Base-by-base conservation (phyloP, 176 grass and related monocot genomes). In the Rhynchospora tenuis region DNA sequence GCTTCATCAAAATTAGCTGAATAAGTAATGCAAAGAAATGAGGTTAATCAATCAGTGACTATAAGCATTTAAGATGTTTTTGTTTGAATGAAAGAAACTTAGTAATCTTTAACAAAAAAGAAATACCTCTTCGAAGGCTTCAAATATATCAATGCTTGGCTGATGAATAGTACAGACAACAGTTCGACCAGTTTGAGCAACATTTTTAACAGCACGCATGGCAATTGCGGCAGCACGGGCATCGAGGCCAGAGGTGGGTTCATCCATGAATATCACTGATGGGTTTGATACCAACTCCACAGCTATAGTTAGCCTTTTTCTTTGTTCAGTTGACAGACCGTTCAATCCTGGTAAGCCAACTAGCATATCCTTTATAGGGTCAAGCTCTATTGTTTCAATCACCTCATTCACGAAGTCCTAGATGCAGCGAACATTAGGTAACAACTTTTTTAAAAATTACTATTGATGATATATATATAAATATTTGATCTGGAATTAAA, bases 1-100 rank as follows among this genome's bases (percentile, higher is more conserved):
- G 91, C 91, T 90, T 97, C 91, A 97, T 93, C 23, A 97, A 60
- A 87, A 97, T 78, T 22, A 97, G 31, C 94, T 97, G 65, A 27
- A 78, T n/a, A 63, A 43, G 69, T 42, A 24, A n/a, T n/a, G n/a
- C n/a, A n/a, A 28, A 38, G 55, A 79, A 44, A 83, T 47, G 43
- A 48, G 87, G 29, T 69, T 85, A 28, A 61, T 7, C 46, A 80
- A 48, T 22, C 10, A 84, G 47, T 55, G n/a, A n/a, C n/a, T n/a
- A n/a, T n/a, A n/a, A n/a, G n/a, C n/a, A n/a, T n/a, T n/a, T n/a
- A n/a, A n/a, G n/a, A n/a, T 33, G 48, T 11, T 54, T n/a, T 26
- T 33, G 76, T 65, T 3, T 42, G 64, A 70, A 58, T 78, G 33
- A 54, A 23, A 56, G 16, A 27, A 46, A 56, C 33, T 23, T 3